Conservation (phyloP, 1,139 yeast species). For the Saccharomyces pastorianus region DNA sequence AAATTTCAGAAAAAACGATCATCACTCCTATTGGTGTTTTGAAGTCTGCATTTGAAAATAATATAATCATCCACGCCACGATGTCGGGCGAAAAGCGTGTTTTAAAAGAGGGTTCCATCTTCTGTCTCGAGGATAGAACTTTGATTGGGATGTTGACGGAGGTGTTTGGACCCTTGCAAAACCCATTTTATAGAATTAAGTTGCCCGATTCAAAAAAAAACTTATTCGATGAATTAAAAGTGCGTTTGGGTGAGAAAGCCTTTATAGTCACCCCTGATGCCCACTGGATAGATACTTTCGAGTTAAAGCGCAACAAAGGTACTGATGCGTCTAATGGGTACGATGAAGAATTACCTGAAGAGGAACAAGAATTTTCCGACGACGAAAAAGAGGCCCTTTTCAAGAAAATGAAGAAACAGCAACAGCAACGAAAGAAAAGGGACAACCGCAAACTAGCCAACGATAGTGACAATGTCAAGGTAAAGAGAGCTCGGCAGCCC, state of each 20-base stretch:
- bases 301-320: slow-evolving; percentile 64
- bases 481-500: not conserved
- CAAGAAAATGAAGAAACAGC: slow-evolving; percentile 42
- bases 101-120: slow-evolving; percentile 69
- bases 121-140: slow-evolving; percentile 67
- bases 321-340: slow-evolving; percentile 92
- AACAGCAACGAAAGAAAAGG: slow-evolving; percentile 5
- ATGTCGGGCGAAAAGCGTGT: slow-evolving; percentile 80
- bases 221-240: slow-evolving; percentile 37
- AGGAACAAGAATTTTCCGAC: slow-evolving; percentile 91
- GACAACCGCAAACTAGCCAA: slow-evolving; percentile 2
- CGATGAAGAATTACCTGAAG: slow-evolving; percentile 89
- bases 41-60: slow-evolving; percentile 60
- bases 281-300: slow-evolving; percentile 67
- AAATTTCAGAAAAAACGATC: slow-evolving; percentile 50
- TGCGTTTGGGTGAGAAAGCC: slow-evolving; percentile 49
- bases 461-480: not conserved
- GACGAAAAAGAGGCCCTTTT: slow-evolving; percentile 64
- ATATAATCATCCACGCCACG: slow-evolving; percentile 65
- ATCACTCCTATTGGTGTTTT: slow-evolving; percentile 71
- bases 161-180: slow-evolving; percentile 80
- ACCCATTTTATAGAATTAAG: slow-evolving; percentile 75
- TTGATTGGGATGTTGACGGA: slow-evolving; percentile 81
- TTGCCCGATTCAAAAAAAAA: slow-evolving; percentile 40
- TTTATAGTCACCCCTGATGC: slow-evolving; percentile 78